Evolutionary conservation across 2,329 filamentous ascomycete species (phyloP), one percentile per base, ranked within the genome.

Genomic region (Ophiostoma ips): DNA sequence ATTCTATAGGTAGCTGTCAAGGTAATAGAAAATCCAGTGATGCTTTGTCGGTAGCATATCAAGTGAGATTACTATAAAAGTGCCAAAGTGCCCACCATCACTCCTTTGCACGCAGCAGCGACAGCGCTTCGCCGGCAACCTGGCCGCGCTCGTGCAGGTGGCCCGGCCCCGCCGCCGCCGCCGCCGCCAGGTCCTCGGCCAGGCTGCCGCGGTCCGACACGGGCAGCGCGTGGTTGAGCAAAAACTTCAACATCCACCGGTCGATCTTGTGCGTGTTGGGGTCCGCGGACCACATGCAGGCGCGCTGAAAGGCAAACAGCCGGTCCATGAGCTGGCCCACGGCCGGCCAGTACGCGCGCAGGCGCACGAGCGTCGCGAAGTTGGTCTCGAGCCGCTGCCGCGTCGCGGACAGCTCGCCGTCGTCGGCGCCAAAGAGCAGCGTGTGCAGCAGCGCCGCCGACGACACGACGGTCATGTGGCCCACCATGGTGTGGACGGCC

Each of bases 181-280:
- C 41, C n/a, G 41, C 28, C n/a, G 31, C 41, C 3, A 44, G 16
- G 16, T 33, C 41, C 11, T 44, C 41, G 41, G 41, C 41, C 28
- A 44, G 41, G n/a, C 41, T 44, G 5, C 28, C 41, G 11, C 41
- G 28, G 15, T 44, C 41, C 9, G 41, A 44, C 28, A 44, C 41
- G 10, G 41, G 41, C 31, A 44, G 41, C 5, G 41, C 41, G n/a
- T 44, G 41, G 28, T 44, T 44, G 2, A 44, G 16, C 13, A 44
- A 21, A 12, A 44, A 44, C 11, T 13, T 13, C 24, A 44, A 16
- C 41, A 44, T 44, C 41, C 41, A 31, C 28, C 41, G 41, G 16
- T 44, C 41, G 31, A 31, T 44, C 10, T 44, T 44, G 41, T 44
- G 41, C 11, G 41, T 44, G n/a, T 44, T 44, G 15, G 41, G 41